Percentiles rank a stretch among this genome's conserved stretches.
Conservation (phyloP, 108 stramenopile species). For the Fragilariopsis cylindrus region DNA sequence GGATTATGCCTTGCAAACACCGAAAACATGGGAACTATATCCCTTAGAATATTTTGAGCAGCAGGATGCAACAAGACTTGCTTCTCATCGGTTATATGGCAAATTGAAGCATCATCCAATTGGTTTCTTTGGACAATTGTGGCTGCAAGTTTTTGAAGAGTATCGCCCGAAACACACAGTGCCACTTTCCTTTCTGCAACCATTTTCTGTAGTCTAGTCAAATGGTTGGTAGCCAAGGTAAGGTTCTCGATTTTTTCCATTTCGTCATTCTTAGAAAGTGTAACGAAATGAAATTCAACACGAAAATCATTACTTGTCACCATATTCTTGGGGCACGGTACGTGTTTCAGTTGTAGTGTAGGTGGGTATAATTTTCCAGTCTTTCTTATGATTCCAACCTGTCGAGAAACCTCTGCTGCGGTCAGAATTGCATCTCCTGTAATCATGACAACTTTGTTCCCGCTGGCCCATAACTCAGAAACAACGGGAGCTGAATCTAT, state of each 20-base stretch:
- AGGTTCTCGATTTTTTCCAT: constrained; percentile 17
- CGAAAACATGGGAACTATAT: constrained; percentile 71
- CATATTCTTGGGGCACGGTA: neutral
- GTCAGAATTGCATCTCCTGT: constrained; percentile 97
- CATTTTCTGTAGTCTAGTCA: constrained; percentile 35
- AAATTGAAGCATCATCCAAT: neutral
- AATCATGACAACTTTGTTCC: constrained; percentile 87
- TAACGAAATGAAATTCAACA: constrained; percentile 17
- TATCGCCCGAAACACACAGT: constrained; percentile 63
- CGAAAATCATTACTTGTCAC: neutral
- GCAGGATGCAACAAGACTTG: constrained; percentile 61
- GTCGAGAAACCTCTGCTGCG: constrained; percentile 90
- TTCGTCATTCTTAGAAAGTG: constrained; percentile 6
- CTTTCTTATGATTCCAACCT: constrained; percentile 69
- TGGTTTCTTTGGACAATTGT: constrained; percentile 26
- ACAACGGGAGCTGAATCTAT: constrained; percentile 85
- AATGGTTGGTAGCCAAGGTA: constrained; percentile 30
- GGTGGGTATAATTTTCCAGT: neutral
- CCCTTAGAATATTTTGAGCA: constrained; percentile 49
- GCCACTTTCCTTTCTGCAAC: constrained; percentile 36
- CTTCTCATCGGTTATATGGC: constrained; percentile 35
- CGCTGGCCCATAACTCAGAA: constrained; percentile 66
- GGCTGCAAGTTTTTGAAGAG: constrained; percentile 49
- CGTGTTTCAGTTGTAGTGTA: constrained; percentile 7
- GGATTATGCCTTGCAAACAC: constrained; percentile 97